phyloP scores from a whole-genome alignment of 2,329 filamentous ascomycete genomes.

The Ascocoryne sarcoides region DNA sequence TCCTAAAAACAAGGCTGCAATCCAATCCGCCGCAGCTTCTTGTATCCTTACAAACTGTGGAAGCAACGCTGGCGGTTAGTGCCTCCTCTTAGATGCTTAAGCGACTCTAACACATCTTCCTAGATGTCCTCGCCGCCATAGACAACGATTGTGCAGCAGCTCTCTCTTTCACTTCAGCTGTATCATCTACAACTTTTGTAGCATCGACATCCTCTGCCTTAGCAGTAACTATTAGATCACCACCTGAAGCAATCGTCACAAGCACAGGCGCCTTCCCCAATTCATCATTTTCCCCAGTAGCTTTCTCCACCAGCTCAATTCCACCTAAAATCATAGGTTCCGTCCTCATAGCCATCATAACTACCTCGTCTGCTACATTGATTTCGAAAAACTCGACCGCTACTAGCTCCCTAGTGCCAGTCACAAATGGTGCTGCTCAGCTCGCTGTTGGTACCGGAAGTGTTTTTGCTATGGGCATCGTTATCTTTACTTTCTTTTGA shows the following conservation, averaged over 20 bases:
- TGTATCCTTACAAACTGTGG: constrained; percentile 19
- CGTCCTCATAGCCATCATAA: neutral
- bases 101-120: neutral
- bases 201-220: too few relatives aligned
- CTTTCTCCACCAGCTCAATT: too few relatives aligned
- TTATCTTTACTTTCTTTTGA: too few relatives aligned
- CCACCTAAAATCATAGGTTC: neutral
- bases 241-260: too few relatives aligned
- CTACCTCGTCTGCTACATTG: neutral
- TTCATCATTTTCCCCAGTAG: too few relatives aligned
- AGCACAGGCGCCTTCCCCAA: too few relatives aligned
- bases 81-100: neutral
- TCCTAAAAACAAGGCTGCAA: constrained; percentile 10
- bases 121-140: too few relatives aligned
- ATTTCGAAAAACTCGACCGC: constrained; percentile 2
- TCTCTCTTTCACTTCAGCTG: too few relatives aligned
- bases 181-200: too few relatives aligned
- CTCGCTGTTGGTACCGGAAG: constrained; percentile 3
- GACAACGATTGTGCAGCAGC: too few relatives aligned
- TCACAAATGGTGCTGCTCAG: constrained; percentile 1
- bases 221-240: too few relatives aligned
- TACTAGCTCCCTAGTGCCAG: neutral
- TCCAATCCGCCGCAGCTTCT: constrained; percentile 13
- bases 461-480: too few relatives aligned
- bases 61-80: constrained; percentile 13